Conservation (phyloP, 345 rosid genomes). For the Turritis glabra region DNA sequence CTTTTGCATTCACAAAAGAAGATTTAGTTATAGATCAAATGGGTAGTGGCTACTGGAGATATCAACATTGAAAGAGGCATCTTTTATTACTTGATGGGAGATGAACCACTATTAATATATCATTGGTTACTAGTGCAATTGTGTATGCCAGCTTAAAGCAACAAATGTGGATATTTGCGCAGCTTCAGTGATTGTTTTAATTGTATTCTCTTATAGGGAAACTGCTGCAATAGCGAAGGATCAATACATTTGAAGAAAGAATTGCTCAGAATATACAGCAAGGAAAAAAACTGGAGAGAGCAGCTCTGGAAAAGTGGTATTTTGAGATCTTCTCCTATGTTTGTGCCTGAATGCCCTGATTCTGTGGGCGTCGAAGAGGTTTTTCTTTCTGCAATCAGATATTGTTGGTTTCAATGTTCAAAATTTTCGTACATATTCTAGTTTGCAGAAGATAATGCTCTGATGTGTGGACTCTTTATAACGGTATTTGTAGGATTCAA, state of each 20-base stretch:
- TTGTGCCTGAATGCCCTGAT: constrained; percentile 65
- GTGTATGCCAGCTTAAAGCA: constrained; percentile 15
- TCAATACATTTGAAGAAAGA: constrained; percentile 75
- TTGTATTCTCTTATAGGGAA: constrained; percentile 37
- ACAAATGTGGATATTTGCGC: not conserved
- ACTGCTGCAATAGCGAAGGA: constrained; percentile 51
- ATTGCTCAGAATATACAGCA: constrained; percentile 59
- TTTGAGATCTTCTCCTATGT: constrained; percentile 75
- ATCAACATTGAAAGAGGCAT: constrained; percentile 5
- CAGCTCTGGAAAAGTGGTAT: constrained; percentile 82
- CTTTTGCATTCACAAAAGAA: not conserved
- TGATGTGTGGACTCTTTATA: constrained; percentile 21
- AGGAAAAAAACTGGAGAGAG: constrained; percentile 81
- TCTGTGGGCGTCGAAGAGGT: constrained; percentile 94
- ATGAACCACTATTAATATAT: not conserved
- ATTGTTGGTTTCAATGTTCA: constrained; percentile 23
- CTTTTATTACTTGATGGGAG: not conserved
- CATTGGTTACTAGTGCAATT: not conserved
- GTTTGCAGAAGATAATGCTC: constrained; percentile 23
- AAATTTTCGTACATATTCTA: not conserved
- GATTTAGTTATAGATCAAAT: not conserved
- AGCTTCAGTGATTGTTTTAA: constrained; percentile 15
- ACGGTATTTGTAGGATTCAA: constrained; percentile 67
- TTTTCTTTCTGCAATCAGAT: constrained; percentile 36
- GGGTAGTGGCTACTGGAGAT: not conserved